phyloP scores from a whole-genome alignment of 1,284 basidiomycete species.

The Cutaneotrichosporon sp. region DNA sequence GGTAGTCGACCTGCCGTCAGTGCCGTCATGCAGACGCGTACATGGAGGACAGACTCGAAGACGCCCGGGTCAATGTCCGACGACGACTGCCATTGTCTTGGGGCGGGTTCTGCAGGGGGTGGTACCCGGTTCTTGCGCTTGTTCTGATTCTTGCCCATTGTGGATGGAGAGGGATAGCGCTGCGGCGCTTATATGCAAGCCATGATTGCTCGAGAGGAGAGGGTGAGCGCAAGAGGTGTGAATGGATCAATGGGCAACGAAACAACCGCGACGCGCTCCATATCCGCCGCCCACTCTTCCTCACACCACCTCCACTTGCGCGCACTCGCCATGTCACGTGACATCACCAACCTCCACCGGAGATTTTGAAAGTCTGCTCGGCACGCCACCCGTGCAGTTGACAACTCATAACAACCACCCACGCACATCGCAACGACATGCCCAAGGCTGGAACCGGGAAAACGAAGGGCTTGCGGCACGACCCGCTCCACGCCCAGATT shows the following conservation, averaged over 20 bases:
- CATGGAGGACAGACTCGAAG: conserved; percentile 29
- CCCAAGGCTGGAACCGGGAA: conserved; percentile 38
- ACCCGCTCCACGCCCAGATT: conserved; percentile 80
- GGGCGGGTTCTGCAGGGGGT: neutral
- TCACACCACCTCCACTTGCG: no score
- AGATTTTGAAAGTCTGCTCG: conserved; percentile 20
- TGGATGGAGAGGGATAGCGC: neutral
- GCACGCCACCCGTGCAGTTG: no score
- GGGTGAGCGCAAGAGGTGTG: neutral
- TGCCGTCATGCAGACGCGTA: conserved; percentile 5
- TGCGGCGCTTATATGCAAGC: neutral
- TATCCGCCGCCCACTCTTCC: no score
- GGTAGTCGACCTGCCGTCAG: conserved; percentile 42
- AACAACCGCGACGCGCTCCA: neutral
- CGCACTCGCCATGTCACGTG: conserved; percentile 16
- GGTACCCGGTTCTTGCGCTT: neutral
- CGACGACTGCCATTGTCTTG: neutral
- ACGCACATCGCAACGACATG: conserved; percentile 36
- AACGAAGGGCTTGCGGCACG: conserved; percentile 60
- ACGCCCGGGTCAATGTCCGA: conserved; percentile 27
- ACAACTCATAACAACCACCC: neutral
- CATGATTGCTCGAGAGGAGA: neutral
- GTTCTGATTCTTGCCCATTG: conserved; percentile 4
- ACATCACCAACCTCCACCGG: conserved; percentile 10
- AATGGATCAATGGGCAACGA: neutral